phyloP scores from a whole-genome alignment of 2,329 filamentous ascomycete species.

The Curvularia eragrostidis region DNA sequence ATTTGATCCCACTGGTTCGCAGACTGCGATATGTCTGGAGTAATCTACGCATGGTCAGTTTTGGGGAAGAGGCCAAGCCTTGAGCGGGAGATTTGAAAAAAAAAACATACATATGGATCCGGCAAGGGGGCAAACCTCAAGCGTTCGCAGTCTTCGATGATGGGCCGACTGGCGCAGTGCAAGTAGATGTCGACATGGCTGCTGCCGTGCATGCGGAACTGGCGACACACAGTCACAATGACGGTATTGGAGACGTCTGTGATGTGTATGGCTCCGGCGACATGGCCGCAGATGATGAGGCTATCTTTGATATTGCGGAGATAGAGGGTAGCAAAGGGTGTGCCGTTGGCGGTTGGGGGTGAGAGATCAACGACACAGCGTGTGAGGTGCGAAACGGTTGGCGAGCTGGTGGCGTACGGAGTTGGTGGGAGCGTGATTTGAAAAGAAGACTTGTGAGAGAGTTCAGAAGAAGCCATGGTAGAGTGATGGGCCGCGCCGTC shows the following conservation, averaged over 20 bases:
- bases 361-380: constrained; percentile 83
- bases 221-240: constrained; percentile 76
- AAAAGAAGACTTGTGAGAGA: constrained; percentile 39
- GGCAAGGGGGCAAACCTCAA: constrained; percentile 84
- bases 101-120: constrained; percentile 66
- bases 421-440: constrained; percentile 80
- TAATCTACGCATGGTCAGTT: constrained; percentile 25
- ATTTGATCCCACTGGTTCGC: constrained; percentile 85
- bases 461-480: background rate
- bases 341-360: constrained; percentile 59
- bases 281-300: constrained; percentile 78
- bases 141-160: constrained; percentile 85
- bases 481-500: background rate
- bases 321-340: constrained; percentile 70
- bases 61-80: too few species aligned
- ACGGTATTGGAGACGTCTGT: constrained; percentile 75
- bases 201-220: constrained; percentile 92
- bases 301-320: constrained; percentile 74
- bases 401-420: constrained; percentile 73
- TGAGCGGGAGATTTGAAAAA: too few species aligned
- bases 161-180: constrained; percentile 80
- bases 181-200: constrained; percentile 83
- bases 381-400: constrained; percentile 72
- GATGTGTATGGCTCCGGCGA: constrained; percentile 82
- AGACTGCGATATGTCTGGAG: constrained; percentile 22